Conservation (phyloP, 441 rosid species). For the Arabidopsis lyrata region DNA sequence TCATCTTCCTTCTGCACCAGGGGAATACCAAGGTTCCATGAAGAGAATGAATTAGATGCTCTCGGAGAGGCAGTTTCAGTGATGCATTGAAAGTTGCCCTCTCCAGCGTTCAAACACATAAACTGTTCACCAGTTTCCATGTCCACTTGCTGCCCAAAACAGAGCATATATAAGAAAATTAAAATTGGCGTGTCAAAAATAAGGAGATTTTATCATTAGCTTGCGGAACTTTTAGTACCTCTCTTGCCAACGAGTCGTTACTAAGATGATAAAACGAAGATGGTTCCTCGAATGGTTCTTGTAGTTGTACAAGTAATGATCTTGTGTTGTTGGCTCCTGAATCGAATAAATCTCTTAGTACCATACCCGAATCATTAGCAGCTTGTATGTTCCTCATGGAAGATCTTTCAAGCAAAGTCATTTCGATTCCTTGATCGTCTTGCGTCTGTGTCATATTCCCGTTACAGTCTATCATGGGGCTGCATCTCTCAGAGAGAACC, state of each 20-base stretch:
- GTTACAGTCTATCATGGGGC: slow-evolving; percentile 51
- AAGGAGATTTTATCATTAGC: slow-evolving; percentile 13
- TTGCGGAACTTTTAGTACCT: slow-evolving; percentile 58
- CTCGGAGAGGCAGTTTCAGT: slow-evolving; percentile 51
- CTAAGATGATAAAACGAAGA: slow-evolving; percentile 66
- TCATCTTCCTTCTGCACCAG: slow-evolving; percentile 51
- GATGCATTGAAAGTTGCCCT: slow-evolving; percentile 56
- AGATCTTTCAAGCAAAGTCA: slow-evolving; percentile 68
- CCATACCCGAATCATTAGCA: slow-evolving; percentile 75
- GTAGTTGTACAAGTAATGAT: slow-evolving; percentile 71
- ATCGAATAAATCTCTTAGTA: slow-evolving; percentile 82
- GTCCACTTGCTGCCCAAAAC: slow-evolving; percentile 56
- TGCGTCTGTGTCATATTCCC: slow-evolving; percentile 56
- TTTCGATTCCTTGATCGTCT: slow-evolving; percentile 69
- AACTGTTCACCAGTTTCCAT: slow-evolving; percentile 60
- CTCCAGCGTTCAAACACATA: slow-evolving; percentile 62
- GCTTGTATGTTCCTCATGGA: slow-evolving; percentile 64
- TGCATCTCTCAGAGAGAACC: slow-evolving; percentile 53
- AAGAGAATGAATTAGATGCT: slow-evolving; percentile 49
- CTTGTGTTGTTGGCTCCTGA: slow-evolving; percentile 67
- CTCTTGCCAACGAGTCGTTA: slow-evolving; percentile 56
- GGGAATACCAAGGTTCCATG: slow-evolving; percentile 64
- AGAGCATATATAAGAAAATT: slow-evolving; percentile 18
- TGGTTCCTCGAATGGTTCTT: slow-evolving; percentile 61
- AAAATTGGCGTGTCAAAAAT: not conserved